Evolutionary conservation across 495 filamentous ascomycete species (phyloP), one percentile per base, ranked within the genome.

Genomic region (Penicillium odoratum): DNA sequence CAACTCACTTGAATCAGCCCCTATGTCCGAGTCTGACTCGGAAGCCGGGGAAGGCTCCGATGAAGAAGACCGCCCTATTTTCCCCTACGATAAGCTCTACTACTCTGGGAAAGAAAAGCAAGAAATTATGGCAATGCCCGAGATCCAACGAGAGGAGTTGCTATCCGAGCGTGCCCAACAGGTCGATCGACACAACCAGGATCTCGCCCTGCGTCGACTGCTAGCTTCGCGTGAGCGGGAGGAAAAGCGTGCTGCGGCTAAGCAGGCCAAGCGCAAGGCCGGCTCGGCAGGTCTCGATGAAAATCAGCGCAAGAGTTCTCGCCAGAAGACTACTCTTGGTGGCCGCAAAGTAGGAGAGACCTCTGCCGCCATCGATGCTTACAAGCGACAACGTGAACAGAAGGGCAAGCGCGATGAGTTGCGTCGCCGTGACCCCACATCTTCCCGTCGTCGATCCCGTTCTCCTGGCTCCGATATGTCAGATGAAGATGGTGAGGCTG

Each of bases 21-120:
- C 89, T 3, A 96, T 96, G 91, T 90, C 90, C 50, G 93, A 96
- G 38, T 83, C 82, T 0, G 87, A 89, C 55, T 77, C 81, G 29
- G 80, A 78, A 69, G 81, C 73, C 57, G 82, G 73, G 38, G 73
- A 74, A n/a, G 74, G 73, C 15, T 72, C 68, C 33, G 73, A 75
- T 31, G 78, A 85, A 50, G 80, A 86, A 52, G 86, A 69, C 28
- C 55, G 83, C 25, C 79, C 81, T 4, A 85, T 90, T 31, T 98
- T 92, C 65, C 92, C 94, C 0, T 80, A 97, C 58, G 95, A 98
- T 44, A 92, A 92, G 49, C 86, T 92, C 30, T 98, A 92, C 75
- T 82, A 84, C 57, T 89, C 87, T 51, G 80, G 84, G 15, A 80
- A 85, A 34, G 94, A 99, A 67, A 95, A 90, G 69, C 80, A 81